Evolutionary conservation across 108 stramenopile species (phyloP).

Genomic region (Hondaea fermentalgiana): DNA sequence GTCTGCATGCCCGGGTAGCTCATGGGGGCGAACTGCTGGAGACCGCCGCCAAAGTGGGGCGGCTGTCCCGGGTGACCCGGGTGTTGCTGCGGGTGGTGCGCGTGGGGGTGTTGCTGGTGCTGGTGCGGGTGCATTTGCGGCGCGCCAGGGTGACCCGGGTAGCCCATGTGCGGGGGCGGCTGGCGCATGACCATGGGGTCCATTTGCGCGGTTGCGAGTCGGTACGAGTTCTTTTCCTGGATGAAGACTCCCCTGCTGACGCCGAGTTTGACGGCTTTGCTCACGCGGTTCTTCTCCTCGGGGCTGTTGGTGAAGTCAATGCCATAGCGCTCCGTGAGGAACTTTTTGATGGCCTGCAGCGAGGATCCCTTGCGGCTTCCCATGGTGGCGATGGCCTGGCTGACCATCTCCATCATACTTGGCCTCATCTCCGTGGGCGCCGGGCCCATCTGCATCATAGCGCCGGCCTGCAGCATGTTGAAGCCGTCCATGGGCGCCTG

Average conservation of each 20-base stretch:
- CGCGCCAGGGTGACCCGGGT: background rate
- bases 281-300: background rate
- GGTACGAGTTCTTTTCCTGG: constrained; percentile 13
- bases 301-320: background rate
- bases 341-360: constrained; percentile 18
- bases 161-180: background rate
- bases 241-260: background rate
- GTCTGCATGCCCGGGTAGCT: background rate
- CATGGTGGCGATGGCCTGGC: background rate
- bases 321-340: background rate
- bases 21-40: background rate
- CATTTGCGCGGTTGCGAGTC: background rate
- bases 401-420: constrained; percentile 9
- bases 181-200: background rate
- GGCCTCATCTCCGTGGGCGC: background rate
- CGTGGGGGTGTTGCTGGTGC: background rate
- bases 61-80: background rate
- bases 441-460: background rate
- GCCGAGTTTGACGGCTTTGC: constrained; percentile 13
- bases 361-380: constrained; percentile 18
- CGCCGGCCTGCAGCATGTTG: background rate
- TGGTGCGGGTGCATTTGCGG: constrained; percentile 13
- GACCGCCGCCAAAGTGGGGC: background rate
- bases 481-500: constrained; percentile 8
- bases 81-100: background rate